phyloP scores from a whole-genome alignment of 2,329 filamentous ascomycete species.

The Clonostachys chloroleuca region DNA sequence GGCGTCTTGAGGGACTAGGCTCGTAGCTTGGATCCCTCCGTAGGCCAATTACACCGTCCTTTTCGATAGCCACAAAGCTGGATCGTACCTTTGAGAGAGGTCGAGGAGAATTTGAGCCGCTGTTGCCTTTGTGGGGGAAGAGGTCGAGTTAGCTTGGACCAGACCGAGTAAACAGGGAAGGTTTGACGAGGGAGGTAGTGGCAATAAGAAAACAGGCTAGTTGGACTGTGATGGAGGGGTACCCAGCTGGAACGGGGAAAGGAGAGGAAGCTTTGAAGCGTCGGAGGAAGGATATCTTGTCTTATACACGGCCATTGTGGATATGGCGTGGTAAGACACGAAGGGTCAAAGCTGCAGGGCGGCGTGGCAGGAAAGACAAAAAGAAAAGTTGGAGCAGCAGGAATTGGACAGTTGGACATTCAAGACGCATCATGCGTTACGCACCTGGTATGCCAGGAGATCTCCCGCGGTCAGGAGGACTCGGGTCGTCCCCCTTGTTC shows the following conservation, averaged over 20 bases:
- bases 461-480: constrained; percentile 65
- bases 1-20: constrained; percentile 27
- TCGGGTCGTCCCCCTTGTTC: constrained; percentile 57
- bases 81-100: constrained; percentile 73
- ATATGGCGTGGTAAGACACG: too few relatives aligned
- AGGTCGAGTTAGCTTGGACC: too few relatives aligned
- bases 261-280: neutral
- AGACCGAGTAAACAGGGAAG: neutral
- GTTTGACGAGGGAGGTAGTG: neutral
- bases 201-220: neutral
- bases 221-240: neutral
- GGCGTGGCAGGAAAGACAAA: neutral
- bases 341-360: neutral
- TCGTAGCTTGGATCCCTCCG: constrained; percentile 31
- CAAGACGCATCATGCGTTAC: constrained; percentile 2
- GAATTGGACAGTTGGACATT: too few relatives aligned
- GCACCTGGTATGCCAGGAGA: constrained; percentile 45
- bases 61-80: constrained; percentile 71
- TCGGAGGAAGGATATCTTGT: neutral
- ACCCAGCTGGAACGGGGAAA: neutral
- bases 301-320: too few relatives aligned
- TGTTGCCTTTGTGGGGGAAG: too few relatives aligned
- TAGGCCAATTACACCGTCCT: constrained; percentile 53
- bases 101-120: constrained; percentile 45
- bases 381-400: neutral